These are phyloP conservation scores for Arabidopsis hybrid DNA, from an alignment of 441 rosid genomes.

Conservation along the genomic window DNA sequence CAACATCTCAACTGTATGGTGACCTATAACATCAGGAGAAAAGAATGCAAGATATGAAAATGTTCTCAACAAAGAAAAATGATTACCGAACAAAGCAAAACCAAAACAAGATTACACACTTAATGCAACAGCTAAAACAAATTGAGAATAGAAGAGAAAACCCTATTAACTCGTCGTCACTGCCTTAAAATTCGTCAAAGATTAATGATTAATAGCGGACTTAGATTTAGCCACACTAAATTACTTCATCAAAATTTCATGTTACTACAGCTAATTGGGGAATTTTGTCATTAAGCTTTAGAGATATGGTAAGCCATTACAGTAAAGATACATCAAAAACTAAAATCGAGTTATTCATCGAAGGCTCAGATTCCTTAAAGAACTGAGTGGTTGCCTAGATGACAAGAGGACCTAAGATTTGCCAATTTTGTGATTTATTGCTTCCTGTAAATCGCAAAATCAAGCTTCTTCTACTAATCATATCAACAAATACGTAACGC, in stretches of 20 bases:
- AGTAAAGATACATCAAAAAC: no score
- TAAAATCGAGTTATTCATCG: neutral
- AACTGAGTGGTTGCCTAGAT: neutral
- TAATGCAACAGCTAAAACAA: constrained; percentile 4
- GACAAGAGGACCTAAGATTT: neutral
- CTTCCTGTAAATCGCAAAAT: neutral
- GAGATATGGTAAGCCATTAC: neutral
- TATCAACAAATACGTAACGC: neutral
- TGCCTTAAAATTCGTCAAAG: neutral
- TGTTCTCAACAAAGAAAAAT: neutral
- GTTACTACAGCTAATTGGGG: constrained; percentile 10
- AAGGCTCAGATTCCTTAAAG: neutral
- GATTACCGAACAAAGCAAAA: constrained; percentile 12
- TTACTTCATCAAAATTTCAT: neutral
- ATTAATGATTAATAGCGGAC: neutral
- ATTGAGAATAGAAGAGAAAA: neutral
- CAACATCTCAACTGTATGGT: constrained; percentile 16
- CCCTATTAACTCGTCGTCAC: neutral
- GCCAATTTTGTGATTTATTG: neutral
- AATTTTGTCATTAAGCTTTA: neutral
- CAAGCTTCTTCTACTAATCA: neutral
- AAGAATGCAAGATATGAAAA: constrained; percentile 1
- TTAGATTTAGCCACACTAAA: neutral
- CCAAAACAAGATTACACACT: constrained; percentile 16
- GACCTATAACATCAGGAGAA: constrained; percentile 26